Base-by-base conservation (phyloP, 1,139 yeast species). In the Magnusiomyces clavatus region DNA sequence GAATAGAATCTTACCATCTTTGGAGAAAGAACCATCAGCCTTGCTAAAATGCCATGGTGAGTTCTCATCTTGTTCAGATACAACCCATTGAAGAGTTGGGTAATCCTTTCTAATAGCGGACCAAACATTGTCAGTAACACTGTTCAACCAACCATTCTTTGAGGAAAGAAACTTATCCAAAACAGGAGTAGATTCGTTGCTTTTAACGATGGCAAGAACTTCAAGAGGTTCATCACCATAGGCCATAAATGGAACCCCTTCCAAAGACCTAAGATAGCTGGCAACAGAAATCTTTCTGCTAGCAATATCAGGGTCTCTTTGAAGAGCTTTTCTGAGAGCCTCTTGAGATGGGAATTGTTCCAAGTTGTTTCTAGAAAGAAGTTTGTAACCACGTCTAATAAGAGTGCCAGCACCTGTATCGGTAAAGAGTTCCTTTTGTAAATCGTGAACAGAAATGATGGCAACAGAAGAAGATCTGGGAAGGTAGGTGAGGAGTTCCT, bases 351-450 rank as follows among this genome's bases (percentile, higher is more conserved):
- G 65, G 66, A 90, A 88, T 56, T 87, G 92, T 50, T 75, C 72
- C 55, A 88, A 74, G 44, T 84, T 78, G 55, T 65, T 66, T 67
- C 87, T 80, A 62, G 83, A 83, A 54, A 84, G 71, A 60, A 92
- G 77, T 72, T 88, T 88, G 74, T 92, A 88, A 57, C 99, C 99
- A 70, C 98, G 82, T 77, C 98, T 85, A 64, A 92, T 89, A 74
- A 92, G 77, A 50, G 99, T 92, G 65, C 99, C 99, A 47, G 98
- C 99, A 69, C 99, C 99, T 14, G 96, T 86, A 68, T 94, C 98
- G 49, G 99, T 92, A 72, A 92, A 92, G 65, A 92, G 80, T 71
- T 92, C 99, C 70, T 90, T 92, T 72, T 94, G 98, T 64, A 92
- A 77, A 67, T 92, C 97, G 63, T 87, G 80, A 47, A 94, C 97